These are phyloP conservation scores for Alliaria petiolata DNA, from an alignment of 345 rosid genomes.

Conservation along the genomic window DNA sequence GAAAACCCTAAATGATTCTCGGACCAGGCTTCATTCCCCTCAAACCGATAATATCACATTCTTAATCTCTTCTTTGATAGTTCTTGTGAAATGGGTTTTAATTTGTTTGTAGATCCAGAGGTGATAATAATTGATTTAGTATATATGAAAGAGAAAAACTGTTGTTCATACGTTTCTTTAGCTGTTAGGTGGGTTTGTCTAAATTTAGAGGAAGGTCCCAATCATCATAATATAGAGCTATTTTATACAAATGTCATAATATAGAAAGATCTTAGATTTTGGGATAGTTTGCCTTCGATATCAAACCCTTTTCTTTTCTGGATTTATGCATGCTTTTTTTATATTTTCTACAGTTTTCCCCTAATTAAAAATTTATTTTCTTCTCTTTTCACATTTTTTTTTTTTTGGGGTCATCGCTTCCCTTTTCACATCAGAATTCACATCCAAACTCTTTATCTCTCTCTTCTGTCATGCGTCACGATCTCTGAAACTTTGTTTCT, in stretches of 20 bases:
- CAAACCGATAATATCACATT: slow-evolving; percentile 2
- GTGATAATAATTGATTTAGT: neutral
- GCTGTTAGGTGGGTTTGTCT: neutral
- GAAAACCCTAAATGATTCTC: slow-evolving; percentile 25
- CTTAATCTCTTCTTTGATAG: neutral
- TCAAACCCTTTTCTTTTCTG: neutral
- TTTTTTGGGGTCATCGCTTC: too few species aligned
- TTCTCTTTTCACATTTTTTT: neutral
- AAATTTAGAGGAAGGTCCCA: neutral
- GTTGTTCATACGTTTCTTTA: neutral
- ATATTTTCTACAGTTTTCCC: neutral
- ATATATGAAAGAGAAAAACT: neutral
- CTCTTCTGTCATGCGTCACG: slow-evolving; percentile 3
- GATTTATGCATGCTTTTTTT: neutral
- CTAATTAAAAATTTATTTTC: neutral
- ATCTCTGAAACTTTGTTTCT: slow-evolving; percentile 19
- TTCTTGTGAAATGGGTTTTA: neutral
- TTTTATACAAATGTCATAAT: neutral
- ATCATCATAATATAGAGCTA: neutral
- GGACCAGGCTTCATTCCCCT: slow-evolving; percentile 40
- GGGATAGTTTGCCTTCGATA: neutral
- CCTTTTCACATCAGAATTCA: slow-evolving; percentile 9
- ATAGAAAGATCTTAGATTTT: neutral
- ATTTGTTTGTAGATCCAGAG: neutral
- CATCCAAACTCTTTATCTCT: neutral